phyloP scores from a whole-genome alignment of 2,329 filamentous ascomycete genomes.

The Aspergillus bombycis region DNA sequence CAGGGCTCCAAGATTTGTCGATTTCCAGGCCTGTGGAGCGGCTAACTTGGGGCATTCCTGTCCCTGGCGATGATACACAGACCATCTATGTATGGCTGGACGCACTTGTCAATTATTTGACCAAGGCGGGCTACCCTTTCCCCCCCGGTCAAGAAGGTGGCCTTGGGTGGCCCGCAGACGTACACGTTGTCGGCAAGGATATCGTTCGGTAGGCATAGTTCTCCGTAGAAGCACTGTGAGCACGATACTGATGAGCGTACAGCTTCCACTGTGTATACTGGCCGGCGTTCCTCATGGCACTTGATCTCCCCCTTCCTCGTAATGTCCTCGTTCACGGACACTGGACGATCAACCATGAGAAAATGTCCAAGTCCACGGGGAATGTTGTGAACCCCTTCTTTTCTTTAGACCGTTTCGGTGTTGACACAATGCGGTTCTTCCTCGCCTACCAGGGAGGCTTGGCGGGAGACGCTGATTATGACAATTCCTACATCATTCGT shows the following conservation, averaged over 20 bases:
- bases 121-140: constrained; percentile 78
- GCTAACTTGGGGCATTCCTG: constrained; percentile 83
- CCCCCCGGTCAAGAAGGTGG: constrained; percentile 66
- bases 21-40: constrained; percentile 80
- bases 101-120: constrained; percentile 91
- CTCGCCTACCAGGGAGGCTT: constrained; percentile 80
- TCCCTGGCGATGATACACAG: constrained; percentile 80
- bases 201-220: constrained; percentile 66
- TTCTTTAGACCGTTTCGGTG: constrained; percentile 83
- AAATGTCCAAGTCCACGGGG: constrained; percentile 96
- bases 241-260: constrained; percentile 22
- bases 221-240: neutral
- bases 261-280: constrained; percentile 96
- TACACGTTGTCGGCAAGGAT: constrained; percentile 94
- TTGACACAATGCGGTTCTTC: constrained; percentile 88
- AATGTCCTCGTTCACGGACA: constrained; percentile 87
- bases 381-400: constrained; percentile 96
- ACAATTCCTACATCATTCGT: constrained; percentile 73
- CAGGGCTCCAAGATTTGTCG: constrained; percentile 82
- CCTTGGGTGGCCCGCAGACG: constrained; percentile 83
- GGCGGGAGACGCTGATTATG: constrained; percentile 78
- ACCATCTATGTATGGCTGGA: constrained; percentile 99
- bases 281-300: constrained; percentile 91
- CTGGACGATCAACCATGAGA: constrained; percentile 88
- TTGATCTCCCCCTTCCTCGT: constrained; percentile 76